Evolutionary conservation across 768 basidiomycete genomes (phyloP).

Genomic region (Kwoniella sp.): DNA sequence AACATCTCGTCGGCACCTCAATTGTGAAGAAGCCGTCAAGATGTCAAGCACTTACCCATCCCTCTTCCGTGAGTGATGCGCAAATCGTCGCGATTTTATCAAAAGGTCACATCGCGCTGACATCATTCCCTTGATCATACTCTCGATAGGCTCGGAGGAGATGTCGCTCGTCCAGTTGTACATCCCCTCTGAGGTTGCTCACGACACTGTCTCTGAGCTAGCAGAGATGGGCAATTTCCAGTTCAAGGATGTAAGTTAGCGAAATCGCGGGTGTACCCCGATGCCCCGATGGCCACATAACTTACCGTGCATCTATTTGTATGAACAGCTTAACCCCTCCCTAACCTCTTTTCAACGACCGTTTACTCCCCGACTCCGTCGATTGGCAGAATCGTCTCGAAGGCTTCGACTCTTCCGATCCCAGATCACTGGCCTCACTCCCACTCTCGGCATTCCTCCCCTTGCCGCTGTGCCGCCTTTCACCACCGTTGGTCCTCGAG

Average conservation of each 20-base stretch:
- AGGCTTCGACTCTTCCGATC: conserved; percentile 84
- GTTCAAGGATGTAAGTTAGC: conserved; percentile 85
- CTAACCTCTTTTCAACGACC: conserved; percentile 98
- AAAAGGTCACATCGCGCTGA: not conserved
- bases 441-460: conserved; percentile 78
- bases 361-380: conserved; percentile 92
- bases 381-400: conserved; percentile 93
- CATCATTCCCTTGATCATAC: not conserved
- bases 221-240: conserved; percentile 94
- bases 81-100: not conserved
- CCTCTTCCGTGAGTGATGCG: conserved; percentile 70
- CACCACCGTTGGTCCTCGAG: conserved; percentile 85
- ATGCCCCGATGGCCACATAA: not conserved
- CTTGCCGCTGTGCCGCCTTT: conserved; percentile 83
- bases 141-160: conserved; percentile 78
- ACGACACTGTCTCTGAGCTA: conserved; percentile 92
- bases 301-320: conserved; percentile 6
- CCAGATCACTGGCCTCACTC: conserved; percentile 84
- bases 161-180: conserved; percentile 98
- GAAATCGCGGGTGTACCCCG: not conserved
- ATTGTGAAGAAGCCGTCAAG: conserved; percentile 13
- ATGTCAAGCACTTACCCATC: conserved; percentile 84
- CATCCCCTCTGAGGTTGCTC: conserved; percentile 94
- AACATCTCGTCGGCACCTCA: conserved; percentile 12
- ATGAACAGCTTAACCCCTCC: conserved; percentile 78